Conservation (phyloP, 345 rosid genomes). For the Crucihimalaya himalaica region DNA sequence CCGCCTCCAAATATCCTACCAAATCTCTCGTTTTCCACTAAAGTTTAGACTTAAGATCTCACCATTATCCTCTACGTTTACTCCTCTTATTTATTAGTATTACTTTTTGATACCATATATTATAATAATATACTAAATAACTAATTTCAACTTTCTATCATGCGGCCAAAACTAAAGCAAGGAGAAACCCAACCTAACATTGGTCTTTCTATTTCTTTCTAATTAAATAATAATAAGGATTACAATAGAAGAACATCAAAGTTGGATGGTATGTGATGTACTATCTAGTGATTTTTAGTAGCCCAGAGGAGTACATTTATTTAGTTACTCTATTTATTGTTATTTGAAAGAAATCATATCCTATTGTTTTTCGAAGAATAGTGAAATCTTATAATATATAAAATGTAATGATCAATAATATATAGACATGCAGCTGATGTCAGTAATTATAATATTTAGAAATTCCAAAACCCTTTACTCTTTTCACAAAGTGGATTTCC, state of each 20-base stretch:
- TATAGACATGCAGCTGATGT: slow-evolving; percentile 26
- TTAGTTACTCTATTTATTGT: not conserved
- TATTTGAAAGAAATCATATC: not conserved
- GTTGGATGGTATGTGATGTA: slow-evolving; percentile 8
- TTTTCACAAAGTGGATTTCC: slow-evolving; percentile 55
- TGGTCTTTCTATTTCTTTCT: not conserved
- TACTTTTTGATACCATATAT: slow-evolving; percentile 18
- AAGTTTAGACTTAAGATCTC: slow-evolving; percentile 27
- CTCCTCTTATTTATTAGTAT: slow-evolving; percentile 25
- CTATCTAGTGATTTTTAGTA: not conserved
- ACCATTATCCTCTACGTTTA: slow-evolving; percentile 31
- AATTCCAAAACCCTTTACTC: slow-evolving; percentile 24
- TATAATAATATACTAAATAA: not conserved
- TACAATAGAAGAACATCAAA: slow-evolving; percentile 8
- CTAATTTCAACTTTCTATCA: slow-evolving; percentile 27
- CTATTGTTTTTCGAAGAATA: not conserved
- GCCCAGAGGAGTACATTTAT: not conserved
- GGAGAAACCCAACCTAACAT: slow-evolving; percentile 26
- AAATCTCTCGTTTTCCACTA: slow-evolving; percentile 28
- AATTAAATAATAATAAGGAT: not conserved
- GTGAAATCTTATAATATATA: slow-evolving; percentile 9
- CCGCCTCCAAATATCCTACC: slow-evolving; percentile 42
- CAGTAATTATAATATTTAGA: slow-evolving; percentile 1
- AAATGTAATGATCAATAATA: not conserved
- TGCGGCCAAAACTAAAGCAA: slow-evolving; percentile 23